Percentiles rank a stretch among this genome's conserved stretches.
Conservation (phyloP, 768 basidiomycete species). For the Megacollybia marginata region DNA sequence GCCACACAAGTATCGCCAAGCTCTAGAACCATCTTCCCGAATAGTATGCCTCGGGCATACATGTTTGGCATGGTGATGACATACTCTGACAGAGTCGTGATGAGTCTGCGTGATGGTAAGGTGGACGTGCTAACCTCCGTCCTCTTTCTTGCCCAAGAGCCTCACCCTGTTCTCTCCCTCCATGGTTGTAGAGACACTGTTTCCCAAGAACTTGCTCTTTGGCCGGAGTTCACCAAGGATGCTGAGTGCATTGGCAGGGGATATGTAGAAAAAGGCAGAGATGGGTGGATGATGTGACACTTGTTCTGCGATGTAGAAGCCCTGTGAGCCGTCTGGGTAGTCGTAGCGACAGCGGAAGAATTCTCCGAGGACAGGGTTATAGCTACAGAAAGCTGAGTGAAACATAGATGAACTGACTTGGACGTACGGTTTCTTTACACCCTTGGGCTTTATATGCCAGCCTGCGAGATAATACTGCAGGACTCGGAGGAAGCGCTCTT, state of each 20-base stretch:
- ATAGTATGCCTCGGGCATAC: constrained; percentile 84
- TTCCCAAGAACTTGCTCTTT: constrained; percentile 94
- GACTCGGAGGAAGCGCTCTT: constrained; percentile 88
- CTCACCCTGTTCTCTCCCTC: constrained; percentile 90
- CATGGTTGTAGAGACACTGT: constrained; percentile 94
- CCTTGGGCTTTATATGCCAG: constrained; percentile 99
- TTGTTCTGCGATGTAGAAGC: constrained; percentile 96
- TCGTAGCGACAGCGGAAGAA: constrained; percentile 96
- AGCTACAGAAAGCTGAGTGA: constrained; percentile 48
- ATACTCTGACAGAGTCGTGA: constrained; percentile 44
- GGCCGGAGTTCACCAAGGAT: constrained; percentile 93
- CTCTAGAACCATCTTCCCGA: constrained; percentile 94
- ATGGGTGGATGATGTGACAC: constrained; percentile 95
- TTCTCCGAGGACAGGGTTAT: constrained; percentile 96
- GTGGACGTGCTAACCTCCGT: constrained; percentile 48
- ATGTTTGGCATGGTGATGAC: constrained; percentile 97
- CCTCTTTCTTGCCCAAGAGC: constrained; percentile 75
- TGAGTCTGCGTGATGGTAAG: background rate
- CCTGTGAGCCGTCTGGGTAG: constrained; percentile 76
- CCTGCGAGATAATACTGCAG: constrained; percentile 96
- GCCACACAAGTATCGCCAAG: constrained; percentile 85
- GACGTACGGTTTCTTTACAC: constrained; percentile 96
- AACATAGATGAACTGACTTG: background rate
- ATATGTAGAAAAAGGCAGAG: constrained; percentile 93
- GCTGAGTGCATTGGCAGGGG: constrained; percentile 79